phyloP scores from a whole-genome alignment of 2,329 filamentous ascomycete genomes.

The Pseudogymnoascus destructans region DNA sequence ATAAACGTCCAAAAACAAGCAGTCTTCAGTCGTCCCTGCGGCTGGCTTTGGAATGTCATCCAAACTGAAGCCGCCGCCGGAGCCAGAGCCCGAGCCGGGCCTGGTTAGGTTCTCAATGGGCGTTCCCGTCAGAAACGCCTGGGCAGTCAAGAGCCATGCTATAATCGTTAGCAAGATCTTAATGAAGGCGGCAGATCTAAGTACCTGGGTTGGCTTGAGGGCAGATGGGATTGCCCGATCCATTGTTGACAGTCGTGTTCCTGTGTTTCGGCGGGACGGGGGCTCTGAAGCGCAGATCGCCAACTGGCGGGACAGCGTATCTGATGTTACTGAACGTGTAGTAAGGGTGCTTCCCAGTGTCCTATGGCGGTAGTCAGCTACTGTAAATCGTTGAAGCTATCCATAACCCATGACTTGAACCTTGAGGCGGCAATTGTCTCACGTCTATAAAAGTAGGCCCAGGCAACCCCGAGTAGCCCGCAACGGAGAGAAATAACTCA shows the following conservation, averaged over 20 bases:
- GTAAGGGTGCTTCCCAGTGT: constrained; percentile 22
- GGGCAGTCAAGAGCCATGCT: constrained; percentile 19
- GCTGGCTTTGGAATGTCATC: constrained; percentile 10
- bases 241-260: constrained; percentile 25
- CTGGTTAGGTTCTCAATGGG: constrained; percentile 2
- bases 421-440: not conserved
- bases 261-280: constrained; percentile 25
- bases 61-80: constrained; percentile 8
- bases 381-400: not conserved
- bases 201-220: constrained; percentile 25
- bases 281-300: constrained; percentile 32
- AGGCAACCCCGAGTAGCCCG: not conserved
- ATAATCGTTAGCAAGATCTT: not conserved
- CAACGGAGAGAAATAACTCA: constrained; percentile 13
- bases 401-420: not conserved
- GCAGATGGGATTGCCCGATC: constrained; percentile 25
- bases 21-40: constrained; percentile 30
- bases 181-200: not conserved
- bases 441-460: not conserved
- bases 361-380: constrained; percentile 13
- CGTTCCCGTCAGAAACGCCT: constrained; percentile 13
- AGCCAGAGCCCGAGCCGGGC: not conserved
- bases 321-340: constrained; percentile 33
- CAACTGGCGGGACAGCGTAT: constrained; percentile 33
- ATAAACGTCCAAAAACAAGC: constrained; percentile 35